Evolutionary conservation across 2,329 filamentous ascomycete genomes (phyloP), one percentile per base, ranked within the genome.

Genomic region (Zasmidium citrigriseum): DNA sequence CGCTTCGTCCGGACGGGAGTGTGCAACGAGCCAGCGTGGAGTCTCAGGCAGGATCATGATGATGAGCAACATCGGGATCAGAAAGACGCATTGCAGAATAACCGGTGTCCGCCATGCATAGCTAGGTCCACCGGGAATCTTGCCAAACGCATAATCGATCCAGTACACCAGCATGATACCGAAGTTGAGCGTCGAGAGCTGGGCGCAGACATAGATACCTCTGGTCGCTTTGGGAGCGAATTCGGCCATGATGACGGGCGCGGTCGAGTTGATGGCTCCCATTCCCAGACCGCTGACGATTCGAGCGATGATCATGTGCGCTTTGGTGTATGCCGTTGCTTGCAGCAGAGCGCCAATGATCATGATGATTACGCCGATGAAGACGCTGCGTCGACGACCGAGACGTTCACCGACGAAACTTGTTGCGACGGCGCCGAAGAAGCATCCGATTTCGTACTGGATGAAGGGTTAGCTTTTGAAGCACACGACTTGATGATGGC

Each of bases 111-210:
- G 64, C 77, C 76, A 78, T 5, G 75, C 69, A 51, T 73, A 76
- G 62, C 71, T 73, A 1, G 63, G 58, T 0, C 55, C 63, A 12
- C 60, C 56, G 1, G 60, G 48, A 24, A 67, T 59, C 7, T 65
- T 68, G 1, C 71, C 74, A 46, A 80, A 73, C 12, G 67, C 78
- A 46, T 78, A 79, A 51, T 80, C 76, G 57, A 80, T 75, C 77
- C 78, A 80, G 60, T 80, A 80, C 1, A 76, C 73, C 24, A 80
- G 63, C 51, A 76, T 73, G 51, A 79, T 78, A 1, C 76, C 78
- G 16, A 80, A 75, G 59, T 80, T 82, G 18, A 82, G 73, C 1
- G 78, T 80, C 0, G 78, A 78, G 3, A 82, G 67, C 58, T 81
- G 79, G 16, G 77, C 76, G 57, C 78, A 80, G 53, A 80, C 78